Conservation (phyloP, 306 rosid genomes). For the Fragaria vesca region DNA sequence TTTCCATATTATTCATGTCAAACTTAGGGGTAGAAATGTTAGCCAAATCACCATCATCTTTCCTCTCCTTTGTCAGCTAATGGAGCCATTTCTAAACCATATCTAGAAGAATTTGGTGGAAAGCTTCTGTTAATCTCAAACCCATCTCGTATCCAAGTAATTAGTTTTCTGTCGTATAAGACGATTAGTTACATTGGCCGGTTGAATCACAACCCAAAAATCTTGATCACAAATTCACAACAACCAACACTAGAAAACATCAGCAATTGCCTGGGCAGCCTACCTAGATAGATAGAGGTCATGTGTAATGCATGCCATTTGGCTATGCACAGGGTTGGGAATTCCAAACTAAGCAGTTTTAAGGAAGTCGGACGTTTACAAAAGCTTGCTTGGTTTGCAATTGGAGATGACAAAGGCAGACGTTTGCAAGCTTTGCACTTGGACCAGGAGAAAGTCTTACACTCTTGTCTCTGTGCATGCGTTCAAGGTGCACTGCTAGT, state of each 20-base stretch:
- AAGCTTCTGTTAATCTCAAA: not conserved
- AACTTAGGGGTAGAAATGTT: not conserved
- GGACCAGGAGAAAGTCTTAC: not conserved
- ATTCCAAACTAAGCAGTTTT: too few species aligned
- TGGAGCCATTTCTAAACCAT: not conserved
- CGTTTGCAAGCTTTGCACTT: not conserved
- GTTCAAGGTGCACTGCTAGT: not conserved
- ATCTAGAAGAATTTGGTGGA: not conserved
- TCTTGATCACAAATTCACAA: not conserved
- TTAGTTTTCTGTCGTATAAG: not conserved
- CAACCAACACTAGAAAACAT: not conserved
- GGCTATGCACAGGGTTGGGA: not conserved
- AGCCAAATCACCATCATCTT: constrained; percentile 1
- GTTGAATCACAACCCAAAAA: not conserved
- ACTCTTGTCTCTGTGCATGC: not conserved
- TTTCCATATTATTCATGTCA: not conserved
- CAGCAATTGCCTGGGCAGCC: not conserved
- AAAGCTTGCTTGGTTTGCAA: not conserved
- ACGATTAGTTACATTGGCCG: not conserved
- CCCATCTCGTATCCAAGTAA: not conserved
- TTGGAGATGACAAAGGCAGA: not conserved
- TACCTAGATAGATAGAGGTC: not conserved
- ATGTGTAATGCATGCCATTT: not conserved
- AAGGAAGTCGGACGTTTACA: too few species aligned
- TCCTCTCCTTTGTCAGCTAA: not conserved